Evolutionary conservation across 1,139 yeast species (phyloP).

Genomic region (Taiozyma sp.): DNA sequence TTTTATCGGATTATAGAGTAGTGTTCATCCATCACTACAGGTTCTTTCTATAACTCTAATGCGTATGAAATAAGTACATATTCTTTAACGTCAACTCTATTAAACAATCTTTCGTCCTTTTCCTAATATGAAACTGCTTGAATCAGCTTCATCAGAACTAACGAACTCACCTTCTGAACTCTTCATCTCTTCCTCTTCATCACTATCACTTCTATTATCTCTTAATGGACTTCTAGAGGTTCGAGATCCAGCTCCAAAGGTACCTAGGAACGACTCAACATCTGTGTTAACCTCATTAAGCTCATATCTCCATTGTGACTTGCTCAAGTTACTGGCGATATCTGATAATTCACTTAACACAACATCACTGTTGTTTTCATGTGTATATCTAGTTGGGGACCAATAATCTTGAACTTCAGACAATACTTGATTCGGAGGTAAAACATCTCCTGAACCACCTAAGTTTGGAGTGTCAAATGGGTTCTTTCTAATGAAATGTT

Average conservation of each 20-base stretch:
- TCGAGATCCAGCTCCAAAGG: not conserved
- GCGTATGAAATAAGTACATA: not conserved
- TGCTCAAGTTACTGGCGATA: constrained; percentile 14
- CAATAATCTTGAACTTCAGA: constrained; percentile 8
- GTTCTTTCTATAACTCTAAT: not conserved
- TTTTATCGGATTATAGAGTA: not conserved
- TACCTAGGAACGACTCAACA: constrained; percentile 8
- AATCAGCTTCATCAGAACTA: not conserved
- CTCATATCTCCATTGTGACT: constrained; percentile 19
- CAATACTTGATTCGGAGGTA: not conserved
- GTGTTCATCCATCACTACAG: not conserved
- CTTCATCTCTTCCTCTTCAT: not conserved
- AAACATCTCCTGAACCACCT: not conserved
- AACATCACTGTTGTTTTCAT: not conserved
- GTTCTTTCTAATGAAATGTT: not conserved
- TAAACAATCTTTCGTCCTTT: not conserved
- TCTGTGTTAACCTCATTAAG: constrained; percentile 14
- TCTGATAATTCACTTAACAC: constrained; percentile 10
- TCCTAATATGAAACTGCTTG: not conserved
- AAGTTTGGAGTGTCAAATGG: constrained; percentile 4
- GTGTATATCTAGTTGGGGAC: constrained; percentile 11
- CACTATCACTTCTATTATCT: not conserved
- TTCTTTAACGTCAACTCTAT: not conserved
- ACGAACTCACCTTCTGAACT: not conserved
- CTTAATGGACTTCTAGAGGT: not conserved